phyloP scores from a whole-genome alignment of 2,329 filamentous ascomycete genomes.

The Fusarium sp. region DNA sequence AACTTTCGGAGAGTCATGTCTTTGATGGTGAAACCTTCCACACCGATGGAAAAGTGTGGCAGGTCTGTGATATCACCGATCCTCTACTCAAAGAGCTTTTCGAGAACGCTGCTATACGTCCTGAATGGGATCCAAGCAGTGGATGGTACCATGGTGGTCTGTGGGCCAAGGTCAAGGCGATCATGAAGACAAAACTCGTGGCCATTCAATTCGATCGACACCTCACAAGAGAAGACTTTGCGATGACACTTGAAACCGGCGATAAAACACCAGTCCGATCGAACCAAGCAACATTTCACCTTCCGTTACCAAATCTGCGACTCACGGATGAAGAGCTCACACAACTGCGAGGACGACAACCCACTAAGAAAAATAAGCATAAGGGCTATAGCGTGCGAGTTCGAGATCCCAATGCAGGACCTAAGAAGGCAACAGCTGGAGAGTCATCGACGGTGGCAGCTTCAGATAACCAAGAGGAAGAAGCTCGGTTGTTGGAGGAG shows the following conservation, averaged over 20 bases:
- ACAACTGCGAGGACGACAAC: constrained; percentile 50
- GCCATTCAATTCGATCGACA: constrained; percentile 69
- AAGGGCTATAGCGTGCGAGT: constrained; percentile 52
- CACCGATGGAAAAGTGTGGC: constrained; percentile 90
- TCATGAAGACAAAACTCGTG: constrained; percentile 88
- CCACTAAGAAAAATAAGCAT: constrained; percentile 52
- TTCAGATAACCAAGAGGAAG: constrained; percentile 42
- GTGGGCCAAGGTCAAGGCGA: constrained; percentile 83
- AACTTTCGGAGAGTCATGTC: constrained; percentile 70
- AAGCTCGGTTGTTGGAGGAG: constrained; percentile 39
- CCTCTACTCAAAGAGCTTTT: constrained; percentile 76
- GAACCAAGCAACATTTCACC: constrained; percentile 47
- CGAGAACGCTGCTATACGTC: constrained; percentile 68
- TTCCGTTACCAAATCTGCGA: constrained; percentile 51
- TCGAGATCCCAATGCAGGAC: constrained; percentile 37
- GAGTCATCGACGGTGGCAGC: constrained; percentile 26
- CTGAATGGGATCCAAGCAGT: constrained; percentile 70
- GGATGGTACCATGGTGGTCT: constrained; percentile 89
- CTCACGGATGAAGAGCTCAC: constrained; percentile 53
- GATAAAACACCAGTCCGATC: constrained; percentile 51
- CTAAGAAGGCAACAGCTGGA: constrained; percentile 31
- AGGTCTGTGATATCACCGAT: constrained; percentile 91
- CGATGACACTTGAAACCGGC: constrained; percentile 49
- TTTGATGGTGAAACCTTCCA: constrained; percentile 84
- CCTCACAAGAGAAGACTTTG: constrained; percentile 56